Conservation (phyloP, 2,329 filamentous ascomycete genomes). For the Zarea fungicola region DNA sequence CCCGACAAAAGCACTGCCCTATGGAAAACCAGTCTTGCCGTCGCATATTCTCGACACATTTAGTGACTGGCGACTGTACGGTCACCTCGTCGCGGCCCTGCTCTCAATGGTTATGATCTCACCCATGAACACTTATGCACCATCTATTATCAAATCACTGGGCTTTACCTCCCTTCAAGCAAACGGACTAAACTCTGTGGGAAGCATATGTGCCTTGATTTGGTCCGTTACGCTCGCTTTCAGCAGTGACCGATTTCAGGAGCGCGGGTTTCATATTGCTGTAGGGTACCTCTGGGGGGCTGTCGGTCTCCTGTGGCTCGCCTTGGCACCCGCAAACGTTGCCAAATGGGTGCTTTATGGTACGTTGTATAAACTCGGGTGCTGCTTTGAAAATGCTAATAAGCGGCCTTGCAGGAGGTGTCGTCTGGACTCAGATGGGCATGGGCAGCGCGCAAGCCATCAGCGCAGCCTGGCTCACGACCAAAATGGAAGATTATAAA, state of each 20-base stretch:
- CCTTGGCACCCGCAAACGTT: conserved; percentile 20
- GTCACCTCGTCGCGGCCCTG: conserved; percentile 21
- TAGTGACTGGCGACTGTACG: conserved; percentile 25
- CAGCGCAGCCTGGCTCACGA: conserved; percentile 25
- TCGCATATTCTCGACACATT: conserved; percentile 24
- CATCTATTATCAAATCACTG: conserved; percentile 25
- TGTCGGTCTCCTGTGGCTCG: conserved; percentile 23
- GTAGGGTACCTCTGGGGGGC: conserved; percentile 23
- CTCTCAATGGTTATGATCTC: conserved; percentile 28
- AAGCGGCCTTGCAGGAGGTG: conserved; percentile 18
- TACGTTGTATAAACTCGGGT: neutral
- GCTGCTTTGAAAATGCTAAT: neutral
- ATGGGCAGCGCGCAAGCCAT: conserved; percentile 28
- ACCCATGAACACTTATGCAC: conserved; percentile 26
- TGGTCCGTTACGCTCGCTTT: conserved; percentile 22
- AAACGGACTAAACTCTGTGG: conserved; percentile 25
- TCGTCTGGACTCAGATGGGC: conserved; percentile 28
- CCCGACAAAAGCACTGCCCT: conserved; percentile 23
- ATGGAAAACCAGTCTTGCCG: conserved; percentile 18
- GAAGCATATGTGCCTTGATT: conserved; percentile 22
- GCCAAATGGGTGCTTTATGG: conserved; percentile 24
- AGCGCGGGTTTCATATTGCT: conserved; percentile 25
- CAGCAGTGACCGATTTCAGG: conserved; percentile 24
- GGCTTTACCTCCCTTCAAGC: conserved; percentile 24
- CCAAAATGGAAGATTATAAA: conserved; percentile 26